Evolutionary conservation across 106 monocot species (phyloP), one percentile per base, ranked within the genome.

Genomic region (Dendrobium chrysotoxum): DNA sequence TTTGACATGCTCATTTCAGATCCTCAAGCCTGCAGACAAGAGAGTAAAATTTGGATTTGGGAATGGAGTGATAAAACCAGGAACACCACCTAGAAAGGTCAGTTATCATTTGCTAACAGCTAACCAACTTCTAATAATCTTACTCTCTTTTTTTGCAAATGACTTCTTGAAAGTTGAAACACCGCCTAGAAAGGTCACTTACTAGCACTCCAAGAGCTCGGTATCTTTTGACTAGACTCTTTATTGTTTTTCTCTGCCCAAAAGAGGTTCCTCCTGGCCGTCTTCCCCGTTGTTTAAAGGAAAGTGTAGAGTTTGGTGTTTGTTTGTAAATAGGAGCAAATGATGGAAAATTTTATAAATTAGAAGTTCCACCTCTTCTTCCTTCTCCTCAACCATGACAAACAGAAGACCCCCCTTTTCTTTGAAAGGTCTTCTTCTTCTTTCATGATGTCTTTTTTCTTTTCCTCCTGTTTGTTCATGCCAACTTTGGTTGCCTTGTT

Each of bases 1-100:
- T 26, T 76, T 87, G 45, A 87, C 84, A 84, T 87, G 87, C 30
- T 84, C 87, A 26, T 87, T 87, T 61, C 87, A 87, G 61, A 87
- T 87, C 45, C 82, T 87, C 17, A 87, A 87, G 81, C 87, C 87
- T 65, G 84, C 79, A 26, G 87, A 87, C 77, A 87, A 87, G 80
- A 87, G 81, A 53, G 16, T 83, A 75, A 84, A 84, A 21, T 80
- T 83, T 55, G 55, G 55, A 55, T 20, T 55, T 16, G 15, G 55
- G 55, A 55, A 55, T 17, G 55, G 55, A 4, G 1, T 55, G 55
- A 55, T 55, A 20, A 55, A 55, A 55, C 55, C 55, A 38, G 55
- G 55, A 55, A 55, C 55, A 20, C 55, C 55, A 12, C 55, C 55
- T 17, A 55, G 55, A 55, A 55, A 55, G 55, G 55, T 55, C 55